Conservation (phyloP, 805 yeast genomes). For the Lachancea dasiensis region DNA sequence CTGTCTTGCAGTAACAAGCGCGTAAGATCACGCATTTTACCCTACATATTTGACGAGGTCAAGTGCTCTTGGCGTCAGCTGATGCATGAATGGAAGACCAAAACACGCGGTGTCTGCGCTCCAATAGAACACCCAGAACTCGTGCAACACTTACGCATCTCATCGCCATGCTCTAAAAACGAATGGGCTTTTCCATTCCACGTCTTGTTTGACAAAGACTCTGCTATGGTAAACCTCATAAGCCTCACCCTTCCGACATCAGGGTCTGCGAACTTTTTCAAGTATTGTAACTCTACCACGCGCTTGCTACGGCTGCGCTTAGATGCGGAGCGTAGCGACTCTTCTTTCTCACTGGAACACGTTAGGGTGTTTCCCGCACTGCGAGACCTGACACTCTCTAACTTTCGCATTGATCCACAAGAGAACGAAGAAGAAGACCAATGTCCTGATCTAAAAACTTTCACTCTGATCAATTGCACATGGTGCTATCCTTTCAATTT, state of each 20-base stretch:
- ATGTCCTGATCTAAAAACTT: slow-evolving; percentile 20
- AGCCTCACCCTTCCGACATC: slow-evolving; percentile 23
- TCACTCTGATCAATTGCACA: slow-evolving; percentile 40
- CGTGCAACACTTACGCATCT: slow-evolving; percentile 26
- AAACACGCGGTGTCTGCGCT: slow-evolving; percentile 4
- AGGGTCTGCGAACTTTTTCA: slow-evolving; percentile 33
- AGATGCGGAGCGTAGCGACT: slow-evolving; percentile 16
- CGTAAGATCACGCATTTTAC: slow-evolving; percentile 12
- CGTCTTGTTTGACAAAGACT: slow-evolving; percentile 15
- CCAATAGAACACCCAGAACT: slow-evolving; percentile 9
- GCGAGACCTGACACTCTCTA: slow-evolving; percentile 32
- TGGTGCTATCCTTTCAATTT: slow-evolving; percentile 55
- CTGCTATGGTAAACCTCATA: slow-evolving; percentile 18
- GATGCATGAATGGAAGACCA: slow-evolving; percentile 12
- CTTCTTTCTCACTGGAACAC: slow-evolving; percentile 41
- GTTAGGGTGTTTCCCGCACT: slow-evolving; percentile 35
- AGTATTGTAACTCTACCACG: slow-evolving; percentile 23
- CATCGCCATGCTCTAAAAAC: slow-evolving; percentile 26
- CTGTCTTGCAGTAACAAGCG: slow-evolving; percentile 11
- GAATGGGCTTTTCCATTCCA: slow-evolving; percentile 35
- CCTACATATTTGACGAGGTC: slow-evolving; percentile 14
- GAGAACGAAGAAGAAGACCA: slow-evolving; percentile 22
- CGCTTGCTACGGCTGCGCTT: slow-evolving; percentile 19
- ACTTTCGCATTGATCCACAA: slow-evolving; percentile 42
- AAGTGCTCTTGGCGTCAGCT: slow-evolving; percentile 15